Evolutionary conservation across 2,329 filamentous ascomycete species (phyloP).

Genomic region (Pestalotiopsis sp.): DNA sequence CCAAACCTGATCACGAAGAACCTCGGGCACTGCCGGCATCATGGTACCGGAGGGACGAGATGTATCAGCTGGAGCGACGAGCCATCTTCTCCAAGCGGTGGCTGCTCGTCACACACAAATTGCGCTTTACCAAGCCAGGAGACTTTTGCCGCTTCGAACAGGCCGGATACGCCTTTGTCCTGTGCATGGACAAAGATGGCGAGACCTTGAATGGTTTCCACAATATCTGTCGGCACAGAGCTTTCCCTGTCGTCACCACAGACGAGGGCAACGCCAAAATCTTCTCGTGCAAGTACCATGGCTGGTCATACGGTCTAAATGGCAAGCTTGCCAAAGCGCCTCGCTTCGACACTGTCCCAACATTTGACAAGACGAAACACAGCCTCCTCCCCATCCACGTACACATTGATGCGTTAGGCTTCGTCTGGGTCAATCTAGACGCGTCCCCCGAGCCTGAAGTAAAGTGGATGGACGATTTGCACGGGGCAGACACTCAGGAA

Average conservation of each 20-base stretch:
- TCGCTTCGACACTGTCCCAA: constrained; percentile 55
- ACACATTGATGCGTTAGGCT: constrained; percentile 54
- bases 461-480: constrained; percentile 55
- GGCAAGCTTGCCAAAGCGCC: constrained; percentile 64
- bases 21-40: constrained; percentile 39
- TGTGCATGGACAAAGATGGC: constrained; percentile 51
- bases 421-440: constrained; percentile 63
- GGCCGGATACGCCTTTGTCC: constrained; percentile 58
- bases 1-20: neutral
- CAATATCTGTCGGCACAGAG: constrained; percentile 64
- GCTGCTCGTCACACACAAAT: constrained; percentile 37
- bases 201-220: constrained; percentile 62
- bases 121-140: constrained; percentile 47
- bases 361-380: constrained; percentile 60
- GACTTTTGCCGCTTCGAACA: constrained; percentile 59
- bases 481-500: constrained; percentile 47
- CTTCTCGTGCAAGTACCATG: constrained; percentile 63
- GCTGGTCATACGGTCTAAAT: constrained; percentile 62
- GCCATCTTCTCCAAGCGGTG: constrained; percentile 45
- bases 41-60: constrained; percentile 44
- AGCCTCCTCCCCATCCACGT: constrained; percentile 58
- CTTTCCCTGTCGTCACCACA: constrained; percentile 58
- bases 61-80: constrained; percentile 47
- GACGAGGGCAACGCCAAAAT: constrained; percentile 53
- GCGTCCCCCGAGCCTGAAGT: constrained; percentile 43